These are phyloP conservation scores for Chlorella sp. DNA, from an alignment of 139 green algal species.

Conservation along the genomic window DNA sequence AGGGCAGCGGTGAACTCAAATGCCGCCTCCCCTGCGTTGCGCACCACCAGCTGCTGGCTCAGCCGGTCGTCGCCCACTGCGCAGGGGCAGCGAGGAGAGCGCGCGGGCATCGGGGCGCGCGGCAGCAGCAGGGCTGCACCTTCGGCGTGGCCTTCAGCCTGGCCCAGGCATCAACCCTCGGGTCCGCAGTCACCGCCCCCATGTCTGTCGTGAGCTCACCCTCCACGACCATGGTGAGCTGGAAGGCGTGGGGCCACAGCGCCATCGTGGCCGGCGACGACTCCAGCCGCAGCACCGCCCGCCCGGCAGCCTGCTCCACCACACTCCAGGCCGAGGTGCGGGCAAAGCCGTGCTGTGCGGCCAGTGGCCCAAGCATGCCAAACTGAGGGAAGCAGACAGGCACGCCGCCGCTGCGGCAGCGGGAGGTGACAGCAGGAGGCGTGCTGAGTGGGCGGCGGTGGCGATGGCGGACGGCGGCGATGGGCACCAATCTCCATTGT, in stretches of 20 bases:
- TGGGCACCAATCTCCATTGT: no score
- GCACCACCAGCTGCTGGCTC: conserved; percentile 27
- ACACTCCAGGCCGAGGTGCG: conserved; percentile 71
- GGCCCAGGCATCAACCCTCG: neutral
- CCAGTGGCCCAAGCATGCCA: conserved; percentile 68
- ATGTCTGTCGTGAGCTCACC: neutral
- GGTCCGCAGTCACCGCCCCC: neutral
- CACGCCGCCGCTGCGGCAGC: conserved; percentile 79
- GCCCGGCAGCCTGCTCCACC: neutral
- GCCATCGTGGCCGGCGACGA: conserved; percentile 4
- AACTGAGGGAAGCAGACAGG: conserved; percentile 91
- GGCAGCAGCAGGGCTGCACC: no score
- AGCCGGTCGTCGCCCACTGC: conserved; percentile 6
- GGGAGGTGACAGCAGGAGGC: no score
- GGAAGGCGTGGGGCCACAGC: conserved; percentile 52
- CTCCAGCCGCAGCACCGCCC: conserved; percentile 33
- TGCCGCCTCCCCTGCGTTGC: conserved; percentile 28
- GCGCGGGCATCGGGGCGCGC: no score
- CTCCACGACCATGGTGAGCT: conserved; percentile 45
- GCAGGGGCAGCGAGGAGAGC: neutral
- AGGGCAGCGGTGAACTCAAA: conserved; percentile 76
- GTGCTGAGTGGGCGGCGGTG: no score
- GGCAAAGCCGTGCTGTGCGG: conserved; percentile 79
- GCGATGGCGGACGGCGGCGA: no score
- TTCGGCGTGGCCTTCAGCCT: neutral